A percentile compares a stretch with the other conserved stretches of the same genome.
Evolutionary conservation across 1,139 yeast species (phyloP).

Genomic region (Scheffersomyces insectosa): DNA sequence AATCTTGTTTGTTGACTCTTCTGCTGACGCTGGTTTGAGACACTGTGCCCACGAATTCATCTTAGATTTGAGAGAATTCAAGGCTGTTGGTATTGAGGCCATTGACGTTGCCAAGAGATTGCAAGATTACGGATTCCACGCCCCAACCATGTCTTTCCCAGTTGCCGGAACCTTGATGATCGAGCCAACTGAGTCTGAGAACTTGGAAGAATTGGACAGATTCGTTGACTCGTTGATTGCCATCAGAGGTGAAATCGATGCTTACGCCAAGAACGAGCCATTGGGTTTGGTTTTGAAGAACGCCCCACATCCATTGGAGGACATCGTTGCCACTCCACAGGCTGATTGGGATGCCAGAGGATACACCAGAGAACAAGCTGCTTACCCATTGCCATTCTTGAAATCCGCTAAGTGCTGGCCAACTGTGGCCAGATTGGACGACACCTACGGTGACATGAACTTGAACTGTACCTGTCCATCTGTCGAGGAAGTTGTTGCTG

Average conservation of each 20-base stretch:
- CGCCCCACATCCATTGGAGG: conserved; percentile 90
- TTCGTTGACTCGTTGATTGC: conserved; percentile 85
- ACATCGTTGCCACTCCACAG: conserved; percentile 57
- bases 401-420: conserved; percentile 91
- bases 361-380: conserved; percentile 90
- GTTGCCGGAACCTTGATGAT: conserved; percentile 97
- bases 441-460: conserved; percentile 91
- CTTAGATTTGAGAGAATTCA: conserved; percentile 84
- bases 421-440: conserved; percentile 86
- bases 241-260: conserved; percentile 79
- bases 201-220: conserved; percentile 82
- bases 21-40: conserved; percentile 54
- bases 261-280: conserved; percentile 65
- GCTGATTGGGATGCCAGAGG: conserved; percentile 80
- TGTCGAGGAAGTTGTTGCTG: conserved; percentile 63
- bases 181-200: conserved; percentile 96
- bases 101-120: conserved; percentile 95
- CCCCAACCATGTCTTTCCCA: conserved; percentile 99
- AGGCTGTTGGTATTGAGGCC: conserved; percentile 82
- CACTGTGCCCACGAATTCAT: conserved; percentile 98
- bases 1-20: conserved; percentile 68
- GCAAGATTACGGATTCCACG: conserved; percentile 98
- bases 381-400: conserved; percentile 79
- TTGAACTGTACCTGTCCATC: conserved; percentile 91
- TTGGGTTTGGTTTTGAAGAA: conserved; percentile 77